Conservation (phyloP, 2,329 filamentous ascomycete genomes). For the Ascochyta viciae-villosae region DNA sequence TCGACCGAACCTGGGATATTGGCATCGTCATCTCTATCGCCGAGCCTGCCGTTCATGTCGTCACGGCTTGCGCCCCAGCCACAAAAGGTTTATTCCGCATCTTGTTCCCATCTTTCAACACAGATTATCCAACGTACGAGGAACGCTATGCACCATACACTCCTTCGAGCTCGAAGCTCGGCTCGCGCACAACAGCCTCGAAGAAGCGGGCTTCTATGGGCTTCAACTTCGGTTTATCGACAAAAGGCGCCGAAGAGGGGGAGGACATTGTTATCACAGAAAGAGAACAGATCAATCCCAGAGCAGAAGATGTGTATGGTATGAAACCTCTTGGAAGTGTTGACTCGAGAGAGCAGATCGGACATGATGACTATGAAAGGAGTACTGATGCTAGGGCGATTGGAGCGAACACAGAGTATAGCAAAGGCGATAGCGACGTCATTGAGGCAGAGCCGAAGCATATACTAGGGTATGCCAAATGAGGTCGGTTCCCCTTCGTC, state of each 20-base stretch:
- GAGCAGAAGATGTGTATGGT: conserved; percentile 22
- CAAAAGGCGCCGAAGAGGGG: conserved; percentile 13
- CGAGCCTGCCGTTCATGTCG: conserved; percentile 56
- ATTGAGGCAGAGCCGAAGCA: conserved; percentile 24
- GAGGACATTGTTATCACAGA: conserved; percentile 17
- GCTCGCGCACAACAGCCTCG: conserved; percentile 11
- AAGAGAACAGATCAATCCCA: conserved; percentile 3
- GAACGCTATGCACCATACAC: conserved; percentile 18
- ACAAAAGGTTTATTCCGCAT: conserved; percentile 56
- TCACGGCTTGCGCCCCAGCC: conserved; percentile 62
- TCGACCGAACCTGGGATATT: conserved; percentile 46
- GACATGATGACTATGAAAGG: conserved; percentile 5
- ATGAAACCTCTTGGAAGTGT: conserved; percentile 24
- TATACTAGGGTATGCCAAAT: conserved; percentile 12
- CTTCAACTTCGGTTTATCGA: conserved; percentile 22
- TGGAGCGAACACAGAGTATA: conserved; percentile 26
- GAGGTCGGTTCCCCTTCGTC: background rate
- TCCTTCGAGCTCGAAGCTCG: conserved; percentile 13
- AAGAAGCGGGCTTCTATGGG: conserved; percentile 7
- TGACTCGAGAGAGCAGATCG: conserved; percentile 25
- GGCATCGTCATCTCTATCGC: conserved; percentile 48
- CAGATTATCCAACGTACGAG: conserved; percentile 22
- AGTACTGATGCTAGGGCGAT: conserved; percentile 11
- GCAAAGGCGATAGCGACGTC: conserved; percentile 14
- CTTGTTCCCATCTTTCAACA: conserved; percentile 43